Conservation (phyloP, 768 basidiomycete species). For the Russula vinacea region DNA sequence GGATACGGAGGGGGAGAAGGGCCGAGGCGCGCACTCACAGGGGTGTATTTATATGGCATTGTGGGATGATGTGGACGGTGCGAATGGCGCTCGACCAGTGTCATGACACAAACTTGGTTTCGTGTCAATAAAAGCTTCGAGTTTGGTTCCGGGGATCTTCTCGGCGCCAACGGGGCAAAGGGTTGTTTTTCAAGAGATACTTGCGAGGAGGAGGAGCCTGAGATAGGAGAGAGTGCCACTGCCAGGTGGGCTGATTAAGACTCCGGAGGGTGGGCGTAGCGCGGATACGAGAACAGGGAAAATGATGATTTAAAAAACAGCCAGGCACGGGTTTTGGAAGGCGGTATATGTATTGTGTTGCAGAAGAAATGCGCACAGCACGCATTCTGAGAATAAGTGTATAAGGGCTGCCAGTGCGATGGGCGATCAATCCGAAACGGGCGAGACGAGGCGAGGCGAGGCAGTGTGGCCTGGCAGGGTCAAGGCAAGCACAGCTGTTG, state of each 20-base stretch:
- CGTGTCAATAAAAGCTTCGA: slow-evolving; percentile 5
- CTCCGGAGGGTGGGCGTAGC: slow-evolving; percentile 20
- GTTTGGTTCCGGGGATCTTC: not conserved
- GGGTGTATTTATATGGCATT: slow-evolving; percentile 30
- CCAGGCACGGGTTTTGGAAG: slow-evolving; percentile 18
- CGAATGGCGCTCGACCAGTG: slow-evolving; percentile 27
- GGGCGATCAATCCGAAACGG: slow-evolving; percentile 13
- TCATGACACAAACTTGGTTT: slow-evolving; percentile 26
- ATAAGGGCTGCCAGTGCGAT: not conserved
- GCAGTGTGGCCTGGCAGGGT: not conserved
- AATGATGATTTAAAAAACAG: slow-evolving; percentile 4
- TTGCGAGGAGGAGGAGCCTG: not conserved
- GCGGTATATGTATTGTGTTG: slow-evolving; percentile 13
- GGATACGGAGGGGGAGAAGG: slow-evolving; percentile 7
- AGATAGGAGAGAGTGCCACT: not conserved
- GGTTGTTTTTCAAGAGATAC: not conserved
- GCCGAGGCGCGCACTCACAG: slow-evolving; percentile 23
- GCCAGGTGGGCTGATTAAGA: slow-evolving; percentile 6
- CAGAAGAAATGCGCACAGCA: slow-evolving; percentile 23
- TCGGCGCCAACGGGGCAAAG: slow-evolving; percentile 14
- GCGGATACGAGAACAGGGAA: slow-evolving; percentile 10
- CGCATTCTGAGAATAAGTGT: slow-evolving; percentile 17
- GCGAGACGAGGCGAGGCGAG: not conserved
- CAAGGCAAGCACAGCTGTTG: slow-evolving; percentile 13
- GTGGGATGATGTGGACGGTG: slow-evolving; percentile 18